Base-by-base conservation (phyloP, 305 asterid species). In the Stenogyne calaminthoides region DNA sequence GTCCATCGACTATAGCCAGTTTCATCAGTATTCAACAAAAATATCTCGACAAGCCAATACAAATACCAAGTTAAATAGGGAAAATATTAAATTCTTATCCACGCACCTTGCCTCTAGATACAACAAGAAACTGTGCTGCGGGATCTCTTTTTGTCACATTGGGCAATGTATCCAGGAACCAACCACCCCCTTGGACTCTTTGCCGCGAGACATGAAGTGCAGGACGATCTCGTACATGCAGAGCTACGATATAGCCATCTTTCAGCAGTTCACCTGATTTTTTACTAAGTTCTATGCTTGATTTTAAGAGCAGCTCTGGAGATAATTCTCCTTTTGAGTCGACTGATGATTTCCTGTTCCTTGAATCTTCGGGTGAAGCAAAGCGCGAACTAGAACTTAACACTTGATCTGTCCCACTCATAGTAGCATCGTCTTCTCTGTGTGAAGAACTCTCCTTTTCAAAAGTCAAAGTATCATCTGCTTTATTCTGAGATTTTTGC, bases 181-280 rank as follows among this genome's bases (percentile, higher is more conserved):
- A 95, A 57, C 97, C 99, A 60, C 99, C 98, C n/a, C 97, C 99
- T 84, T 91, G 76, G 75, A 85, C 90, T 85, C 99, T 87, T 78
- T 89, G 96, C 82, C 97, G 88, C 15, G 99, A 93, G 64, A 95
- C 92, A 80, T 95, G 92, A 76, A 95, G 88, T 39, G 87, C 86
- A 49, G 89, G 85, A 66, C 73, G 84, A 77, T 93, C 97, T 84
- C 91, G 83, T 65, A 97, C 83, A 18, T 84, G 88, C 72, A 95
- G 81, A 76, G 98, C 92, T 64, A 95, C 88, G 27, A 95, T 78
- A 80, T 80, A 87, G 70, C 99, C 98, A 82, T 95, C 99, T 84
- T 85, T 91, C 83, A 95, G 87, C 72, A 87, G 74, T 65, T 91
- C 97, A 3, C 88, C 86, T 29, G 96, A 84, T 73, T 77, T 86